Base-by-base conservation (phyloP, 2,329 filamentous ascomycete species). In the Fusarium foetens region DNA sequence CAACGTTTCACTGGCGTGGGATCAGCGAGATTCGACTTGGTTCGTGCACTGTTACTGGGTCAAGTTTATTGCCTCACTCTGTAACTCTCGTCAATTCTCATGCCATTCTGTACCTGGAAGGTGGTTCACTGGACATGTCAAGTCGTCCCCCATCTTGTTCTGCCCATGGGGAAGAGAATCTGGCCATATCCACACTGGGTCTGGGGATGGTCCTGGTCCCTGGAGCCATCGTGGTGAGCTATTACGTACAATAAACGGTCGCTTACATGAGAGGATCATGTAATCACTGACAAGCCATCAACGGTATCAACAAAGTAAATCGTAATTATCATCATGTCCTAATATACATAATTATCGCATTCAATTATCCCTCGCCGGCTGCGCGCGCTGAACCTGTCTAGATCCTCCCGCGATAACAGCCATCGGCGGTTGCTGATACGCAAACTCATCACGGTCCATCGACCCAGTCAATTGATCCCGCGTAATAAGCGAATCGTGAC, bases 401-500 rank as follows among this genome's bases (percentile, higher is more conserved):
- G 55, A 49, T 13, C 57, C 62, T 5, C 70, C 75, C 13, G 64
- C 74, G 14, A 77, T 66, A 1, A 77, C 42, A 8, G 63, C 75
- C 2, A 63, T 31, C 1, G 68, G 69, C 3, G 75, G 75, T 11
- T 67, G 63, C 45, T 27, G 49, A 23, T 66, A 67, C 9, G 43
- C 43, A 43, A 73, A 65, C 1, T 51, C 58, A 6, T 62, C 39
- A 4, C 66, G 46, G 4, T 76, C 74, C 45, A 73, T 68, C 4
- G 74, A 73, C 4, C 53, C 61, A 5, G 72, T 52, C 8, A 70
- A 38, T 9, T 71, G 73, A 29, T 77, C 75, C 12, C 75, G 53
- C 5, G 72, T 73, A 7, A 78, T 77, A 13, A 78, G 72, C 36
- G 70, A 76, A 61, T 78, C 77, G 41, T 78, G 75, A 55, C 77